Evolutionary conservation across 805 yeast genomes (phyloP).

Genomic region (Jamesozyma lodderae): DNA sequence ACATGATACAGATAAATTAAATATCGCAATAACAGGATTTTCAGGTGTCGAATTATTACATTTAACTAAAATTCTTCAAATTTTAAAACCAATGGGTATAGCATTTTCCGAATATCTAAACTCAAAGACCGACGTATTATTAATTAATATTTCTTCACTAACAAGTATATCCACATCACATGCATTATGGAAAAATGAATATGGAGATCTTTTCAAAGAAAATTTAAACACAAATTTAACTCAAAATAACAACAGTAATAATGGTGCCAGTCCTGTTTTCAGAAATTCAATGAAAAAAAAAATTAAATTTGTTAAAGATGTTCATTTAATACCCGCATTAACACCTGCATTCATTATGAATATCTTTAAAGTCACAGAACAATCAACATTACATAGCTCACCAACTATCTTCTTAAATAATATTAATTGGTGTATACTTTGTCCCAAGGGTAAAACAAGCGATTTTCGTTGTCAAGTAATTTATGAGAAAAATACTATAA

Average conservation of each 20-base stretch:
- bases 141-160: slow-evolving; percentile 25
- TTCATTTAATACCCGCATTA: slow-evolving; percentile 25
- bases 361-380: slow-evolving; percentile 13
- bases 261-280: slow-evolving; percentile 17
- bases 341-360: slow-evolving; percentile 28
- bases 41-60: slow-evolving; percentile 70
- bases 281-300: slow-evolving; percentile 29
- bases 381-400: no score
- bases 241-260: slow-evolving; percentile 8
- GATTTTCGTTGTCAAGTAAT: not conserved
- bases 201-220: slow-evolving; percentile 19
- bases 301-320: slow-evolving; percentile 25
- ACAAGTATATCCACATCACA: slow-evolving; percentile 20
- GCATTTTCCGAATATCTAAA: slow-evolving; percentile 21
- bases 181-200: slow-evolving; percentile 25
- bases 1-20: slow-evolving; percentile 12
- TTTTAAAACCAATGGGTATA: slow-evolving; percentile 35
- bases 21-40: slow-evolving; percentile 59
- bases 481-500: no score
- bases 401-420: slow-evolving; percentile 18
- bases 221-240: slow-evolving; percentile 4
- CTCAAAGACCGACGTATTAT: slow-evolving; percentile 23
- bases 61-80: slow-evolving; percentile 49
- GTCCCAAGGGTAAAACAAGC: slow-evolving; percentile 21
- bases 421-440: slow-evolving; percentile 27